Conservation (phyloP, 768 basidiomycete genomes). For the Hebeloma cylindrosporum region DNA sequence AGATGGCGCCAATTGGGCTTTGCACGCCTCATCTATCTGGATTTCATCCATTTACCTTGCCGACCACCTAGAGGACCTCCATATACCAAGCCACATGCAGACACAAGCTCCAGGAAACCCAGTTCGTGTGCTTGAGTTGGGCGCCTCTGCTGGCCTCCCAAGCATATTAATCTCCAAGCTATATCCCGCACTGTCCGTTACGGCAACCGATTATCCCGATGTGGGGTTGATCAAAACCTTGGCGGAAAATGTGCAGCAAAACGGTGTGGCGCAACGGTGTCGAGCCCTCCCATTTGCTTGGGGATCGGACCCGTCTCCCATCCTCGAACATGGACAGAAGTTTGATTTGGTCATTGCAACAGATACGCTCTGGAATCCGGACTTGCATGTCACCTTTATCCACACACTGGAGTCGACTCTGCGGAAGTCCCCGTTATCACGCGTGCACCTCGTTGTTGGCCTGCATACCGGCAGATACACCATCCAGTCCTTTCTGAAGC, state of each 20-base stretch:
- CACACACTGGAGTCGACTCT: constrained; percentile 51
- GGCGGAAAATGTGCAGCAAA: constrained; percentile 53
- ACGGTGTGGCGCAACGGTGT: constrained; percentile 49
- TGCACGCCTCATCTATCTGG: constrained; percentile 83
- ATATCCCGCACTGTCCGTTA: constrained; percentile 42
- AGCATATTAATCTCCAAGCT: constrained; percentile 63
- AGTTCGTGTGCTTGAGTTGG: constrained; percentile 61
- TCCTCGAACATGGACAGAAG: constrained; percentile 20
- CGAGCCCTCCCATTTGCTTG: constrained; percentile 60
- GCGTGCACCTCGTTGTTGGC: constrained; percentile 68
- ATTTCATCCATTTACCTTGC: constrained; percentile 64
- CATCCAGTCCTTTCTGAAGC: constrained; percentile 57
- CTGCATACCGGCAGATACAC: constrained; percentile 78
- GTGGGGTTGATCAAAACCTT: constrained; percentile 56
- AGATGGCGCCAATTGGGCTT: constrained; percentile 63
- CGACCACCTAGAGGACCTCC: constrained; percentile 55
- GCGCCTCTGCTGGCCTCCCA: constrained; percentile 74
- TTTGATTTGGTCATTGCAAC: constrained; percentile 73
- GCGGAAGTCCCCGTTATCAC: constrained; percentile 40
- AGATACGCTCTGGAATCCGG: constrained; percentile 78
- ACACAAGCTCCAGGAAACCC: constrained; percentile 14
- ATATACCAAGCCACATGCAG: constrained; percentile 31
- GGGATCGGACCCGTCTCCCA: constrained; percentile 50
- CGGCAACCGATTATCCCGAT: constrained; percentile 74
- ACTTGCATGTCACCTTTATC: constrained; percentile 54